Evolutionary conservation across 2,329 filamentous ascomycete species (phyloP), one percentile per base, ranked within the genome.

Genomic region (Claviceps sorghi): DNA sequence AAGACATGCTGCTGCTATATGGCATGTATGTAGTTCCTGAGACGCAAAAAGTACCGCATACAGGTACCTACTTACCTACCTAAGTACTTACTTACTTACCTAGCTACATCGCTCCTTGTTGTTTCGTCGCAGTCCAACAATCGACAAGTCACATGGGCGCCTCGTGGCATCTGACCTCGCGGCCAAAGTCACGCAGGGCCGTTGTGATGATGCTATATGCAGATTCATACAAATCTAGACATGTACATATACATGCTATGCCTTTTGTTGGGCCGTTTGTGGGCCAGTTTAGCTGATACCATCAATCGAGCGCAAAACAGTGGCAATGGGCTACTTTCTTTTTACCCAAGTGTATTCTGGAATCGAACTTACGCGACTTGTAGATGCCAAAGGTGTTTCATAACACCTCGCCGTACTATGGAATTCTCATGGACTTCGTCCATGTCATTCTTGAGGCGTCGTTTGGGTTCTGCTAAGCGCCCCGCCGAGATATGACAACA

Each of bases 71-170:
- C n/a, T n/a, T n/a, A n/a, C n/a, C n/a, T n/a, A n/a, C n/a, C n/a
- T n/a, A n/a, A n/a, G n/a, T n/a, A n/a, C n/a, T n/a, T n/a, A n/a
- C n/a, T n/a, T n/a, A n/a, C n/a, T n/a, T n/a, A n/a, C n/a, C n/a
- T n/a, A n/a, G n/a, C n/a, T n/a, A n/a, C n/a, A 4, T 11, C 22
- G 38, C 22, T 6, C 5, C 3, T 26, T 15, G 36, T 48, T 48
- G 32, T 48, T 40, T 29, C 40, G 38, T 48, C 69, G 67, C 64
- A 69, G 69, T 64, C 71, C 71, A 53, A 30, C 70, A 53, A 30
- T 50, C 22, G 3, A 1, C 21, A 40, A 30, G 45, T 29, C 22
- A 34, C 32, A 2, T n/a, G 30, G 13, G 10, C 17, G 29, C n/a
- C 32, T 48, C 32, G 11, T 40, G 15, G n/a, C 13, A 41, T 38